Conservation (phyloP, 768 basidiomycete genomes). For the Tylopilus vinaceipallidus region DNA sequence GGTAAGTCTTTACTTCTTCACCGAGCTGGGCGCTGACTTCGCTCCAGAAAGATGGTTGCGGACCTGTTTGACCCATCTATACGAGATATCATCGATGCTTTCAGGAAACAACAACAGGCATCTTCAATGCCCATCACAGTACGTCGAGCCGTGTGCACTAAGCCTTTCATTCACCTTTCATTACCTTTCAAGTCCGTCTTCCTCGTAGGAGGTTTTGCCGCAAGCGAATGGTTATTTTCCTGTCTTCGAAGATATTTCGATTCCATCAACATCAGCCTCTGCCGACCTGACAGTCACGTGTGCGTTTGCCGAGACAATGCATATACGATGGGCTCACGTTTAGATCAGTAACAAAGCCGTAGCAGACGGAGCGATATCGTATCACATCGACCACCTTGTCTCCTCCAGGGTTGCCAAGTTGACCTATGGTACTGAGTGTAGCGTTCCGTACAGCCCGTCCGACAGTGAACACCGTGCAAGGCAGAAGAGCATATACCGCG, state of each 20-base stretch:
- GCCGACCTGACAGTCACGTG: conserved; percentile 55
- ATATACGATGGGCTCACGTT: conserved; percentile 11
- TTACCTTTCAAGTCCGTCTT: conserved; percentile 34
- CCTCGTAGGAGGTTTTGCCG: conserved; percentile 54
- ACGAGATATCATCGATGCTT: conserved; percentile 34
- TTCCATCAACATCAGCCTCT: conserved; percentile 39
- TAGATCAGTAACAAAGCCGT: conserved; percentile 45
- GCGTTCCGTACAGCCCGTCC: conserved; percentile 32
- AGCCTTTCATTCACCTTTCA: not conserved
- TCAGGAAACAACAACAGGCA: conserved; percentile 32
- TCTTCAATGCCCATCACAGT: conserved; percentile 35
- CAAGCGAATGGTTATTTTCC: conserved; percentile 47
- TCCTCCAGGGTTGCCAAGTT: conserved; percentile 45
- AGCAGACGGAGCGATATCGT: conserved; percentile 48
- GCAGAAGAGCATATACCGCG: conserved; percentile 29
- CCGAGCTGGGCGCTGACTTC: not conserved
- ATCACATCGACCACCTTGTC: conserved; percentile 47
- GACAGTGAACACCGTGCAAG: conserved; percentile 43
- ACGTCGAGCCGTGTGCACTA: conserved; percentile 1
- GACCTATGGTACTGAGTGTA: conserved; percentile 47
- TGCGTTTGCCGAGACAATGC: conserved; percentile 28
- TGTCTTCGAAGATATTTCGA: conserved; percentile 40
- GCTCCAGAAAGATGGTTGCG: conserved; percentile 36
- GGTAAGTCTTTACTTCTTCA: conserved; percentile 23
- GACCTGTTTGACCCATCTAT: conserved; percentile 46